Evolutionary conservation across 2,329 filamentous ascomycete genomes (phyloP), one percentile per base, ranked within the genome.

Genomic region (Penicillium sp.): DNA sequence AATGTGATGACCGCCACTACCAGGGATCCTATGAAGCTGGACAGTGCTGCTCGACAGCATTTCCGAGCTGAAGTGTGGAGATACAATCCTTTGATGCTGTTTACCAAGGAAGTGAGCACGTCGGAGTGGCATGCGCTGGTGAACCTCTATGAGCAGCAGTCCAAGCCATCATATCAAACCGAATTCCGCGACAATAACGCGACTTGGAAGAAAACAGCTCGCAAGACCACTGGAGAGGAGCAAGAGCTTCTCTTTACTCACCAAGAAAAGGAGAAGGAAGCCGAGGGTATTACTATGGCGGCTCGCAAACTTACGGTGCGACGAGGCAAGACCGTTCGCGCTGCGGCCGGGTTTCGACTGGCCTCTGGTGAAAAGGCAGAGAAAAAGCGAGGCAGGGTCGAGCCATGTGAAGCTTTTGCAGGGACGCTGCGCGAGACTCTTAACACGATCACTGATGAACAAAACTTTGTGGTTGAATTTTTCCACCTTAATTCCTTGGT

Each of bases 401-500:
- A 90, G 63, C 86, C 90, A 0, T 93, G 87, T 65, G 92, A 96
- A 74, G 86, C 91, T 3, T 96, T 98, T 74, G 82, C 86, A 0
- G 87, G 87, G 37, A 86, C 91, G 13, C 77, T 97, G 59, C 89
- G 95, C 56, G 91, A 97, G 67, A 85, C 95, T 62, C 78, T 93
- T 45, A 90, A 89, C 6, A 82, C 96, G 55, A 87, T 97, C 57
- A 88, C 91, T 65, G 93, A 93, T 73, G 95, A 99, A 76, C 93
- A 99, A 73, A 98, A 97, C 71, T 99, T 98, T 71, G 82, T 97
- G 49, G 87, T 96, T n/a, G 91, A 96, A 65, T 95, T 97, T 74
- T 98, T 98, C 82, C 93, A 98, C 67, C 86, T 95, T 26, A 90
- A 89, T n/a, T 96, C 91, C 2, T 81, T 93, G 27, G 88, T 92